These are phyloP conservation scores for Euphorbia corollata DNA, from an alignment of 441 rosid species.

Conservation along the genomic window DNA sequence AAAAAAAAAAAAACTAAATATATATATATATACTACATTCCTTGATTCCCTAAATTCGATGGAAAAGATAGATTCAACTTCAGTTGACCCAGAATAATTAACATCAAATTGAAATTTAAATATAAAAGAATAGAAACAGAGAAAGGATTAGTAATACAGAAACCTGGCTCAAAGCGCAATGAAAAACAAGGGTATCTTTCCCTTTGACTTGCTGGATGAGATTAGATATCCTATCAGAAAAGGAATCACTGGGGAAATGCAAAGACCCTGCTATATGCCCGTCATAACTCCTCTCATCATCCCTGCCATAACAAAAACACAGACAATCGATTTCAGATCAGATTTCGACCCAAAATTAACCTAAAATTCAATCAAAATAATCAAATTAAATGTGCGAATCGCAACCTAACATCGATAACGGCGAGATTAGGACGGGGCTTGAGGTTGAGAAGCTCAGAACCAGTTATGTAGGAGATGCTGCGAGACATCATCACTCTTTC, in stretches of 20 bases:
- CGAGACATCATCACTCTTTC: slow-evolving; percentile 38
- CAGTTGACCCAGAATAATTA: too few species aligned
- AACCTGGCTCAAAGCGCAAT: slow-evolving; percentile 95
- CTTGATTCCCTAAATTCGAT: too few species aligned
- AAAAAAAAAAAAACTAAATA: too few species aligned
- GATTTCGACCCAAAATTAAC: not conserved
- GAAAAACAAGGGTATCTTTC: slow-evolving; percentile 89
- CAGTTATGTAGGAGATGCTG: slow-evolving; percentile 65
- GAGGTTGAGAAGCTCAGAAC: slow-evolving; percentile 65
- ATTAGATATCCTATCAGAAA: slow-evolving; percentile 64
- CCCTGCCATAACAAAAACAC: slow-evolving; percentile 29
- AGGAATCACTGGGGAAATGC: slow-evolving; percentile 52
- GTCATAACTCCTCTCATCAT: slow-evolving; percentile 48
- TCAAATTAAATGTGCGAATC: not conserved
- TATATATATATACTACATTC: too few species aligned
- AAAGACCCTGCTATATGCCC: not conserved
- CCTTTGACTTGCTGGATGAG: slow-evolving; percentile 67
- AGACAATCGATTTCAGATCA: not conserved
- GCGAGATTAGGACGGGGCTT: slow-evolving; percentile 63
- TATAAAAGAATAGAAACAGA: not conserved
- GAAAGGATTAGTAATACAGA: not conserved
- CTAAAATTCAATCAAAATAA: too few species aligned
- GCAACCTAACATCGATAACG: slow-evolving; percentile 72
- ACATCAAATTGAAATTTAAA: not conserved
- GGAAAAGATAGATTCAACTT: too few species aligned